Evolutionary conservation across 345 rosid species (phyloP), one percentile per base, ranked within the genome.

Genomic region (Lepidium aucheri): DNA sequence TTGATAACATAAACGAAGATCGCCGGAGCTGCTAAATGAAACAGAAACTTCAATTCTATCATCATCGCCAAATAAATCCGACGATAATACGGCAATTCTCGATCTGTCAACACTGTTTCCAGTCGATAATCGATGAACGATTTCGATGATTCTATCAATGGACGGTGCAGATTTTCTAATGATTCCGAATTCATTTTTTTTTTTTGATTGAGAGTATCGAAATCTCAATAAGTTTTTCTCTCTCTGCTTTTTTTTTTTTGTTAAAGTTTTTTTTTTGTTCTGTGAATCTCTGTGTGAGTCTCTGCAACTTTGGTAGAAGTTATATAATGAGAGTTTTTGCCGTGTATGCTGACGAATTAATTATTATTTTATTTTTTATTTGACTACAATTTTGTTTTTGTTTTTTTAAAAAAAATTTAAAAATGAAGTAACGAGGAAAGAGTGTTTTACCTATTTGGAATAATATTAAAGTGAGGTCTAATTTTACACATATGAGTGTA

Each of bases 1-100:
- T 82, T 84, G 71, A 86, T 74, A 57, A 86, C 80, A 61, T 84
- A 86, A 8, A 86, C 88, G 2, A 79, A 50, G 4, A 86, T 74
- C 0, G 88, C 86, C 0, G 91, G 88, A 3, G 79, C 86, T 0
- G 91, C 91, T 1, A 86, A 74, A 12, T 72, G 63, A 33, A 77
- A 82, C 28, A 84, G 83, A 42, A 60, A 60, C 43, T 58, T 77
- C 65, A 84, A 66, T 55, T 88, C 95, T n/a, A 86, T 75, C 70
- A 46, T 69, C 5, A 83, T 32, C 41, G 91, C 95, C 9, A 30
- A 26, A 20, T 60, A 38, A n/a, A 80, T 40, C n/a, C 83, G 72
- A 6, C 54, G 40, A 33, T 53, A 54, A 51, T 56, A 53, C 1
- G 95, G 55, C 14, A 79, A 10, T 3, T 69, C 69, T 7, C 74